Evolutionary conservation across 306 rosid genomes (phyloP), one percentile per base, ranked within the genome.

Genomic region (Dryas octopetala): DNA sequence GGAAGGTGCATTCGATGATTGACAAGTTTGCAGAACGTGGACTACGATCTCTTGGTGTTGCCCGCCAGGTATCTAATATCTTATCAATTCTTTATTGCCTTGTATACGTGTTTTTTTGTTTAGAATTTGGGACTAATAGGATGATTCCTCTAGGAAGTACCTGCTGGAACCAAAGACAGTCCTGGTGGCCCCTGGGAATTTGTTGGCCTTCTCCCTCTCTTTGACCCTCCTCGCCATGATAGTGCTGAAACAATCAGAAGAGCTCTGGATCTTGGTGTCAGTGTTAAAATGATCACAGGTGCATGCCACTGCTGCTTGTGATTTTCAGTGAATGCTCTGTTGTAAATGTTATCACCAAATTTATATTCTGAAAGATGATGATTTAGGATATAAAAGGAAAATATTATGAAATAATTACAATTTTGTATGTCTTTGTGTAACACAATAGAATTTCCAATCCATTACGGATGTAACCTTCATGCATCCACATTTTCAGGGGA

Each of bases 231-330:
- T 43, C 89, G 91, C 70, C 96, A 88, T 80, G 96, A 88, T 74
- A 90, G 93, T 23, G 93, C 85, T 9, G 93, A 90, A 86, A 90
- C 96, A 78, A 90, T 90, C 59, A 74, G 89, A 88, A 85, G 91
- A 83, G 96, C 96, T 83, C 84, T 91, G 63, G 85, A 91, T 79
- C 89, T 91, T 70, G 93, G 91, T 23, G 93, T 91, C 12, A 84
- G 90, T 79, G 96, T 88, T 47, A 88, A 91, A 82, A 91, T 88
- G 96, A 88, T 90, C 74, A 88, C 92, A 14, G 92, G 96, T 88
- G 72, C 26, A 75, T 74, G n/a, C 50, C 74, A 68, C 66, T 43
- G n/a, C 50, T 43, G 38, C 38, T 32, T 32, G 3, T 32, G 38
- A 32, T 32, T 32, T 32, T 32, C 38, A 32, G 38, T 32, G 38